Evolutionary conservation across 208 protist species (phyloP), one percentile per base, ranked within the genome.

Genomic region (Leishmania tarentolae): DNA sequence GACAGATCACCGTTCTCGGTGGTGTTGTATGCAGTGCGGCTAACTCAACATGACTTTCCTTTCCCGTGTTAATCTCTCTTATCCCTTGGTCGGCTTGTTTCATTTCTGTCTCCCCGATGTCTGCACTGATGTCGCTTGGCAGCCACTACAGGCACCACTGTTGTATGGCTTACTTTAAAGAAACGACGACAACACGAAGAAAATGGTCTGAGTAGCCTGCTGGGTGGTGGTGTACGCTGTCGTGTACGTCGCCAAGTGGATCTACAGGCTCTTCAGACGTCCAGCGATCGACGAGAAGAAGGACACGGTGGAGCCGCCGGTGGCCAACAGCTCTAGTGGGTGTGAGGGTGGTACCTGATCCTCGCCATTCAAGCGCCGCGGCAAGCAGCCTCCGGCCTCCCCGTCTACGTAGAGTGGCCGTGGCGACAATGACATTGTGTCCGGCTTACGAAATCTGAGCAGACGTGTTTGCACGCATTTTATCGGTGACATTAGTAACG

Each of bases 201-300:
- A 57, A 66, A 87, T 87, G 83, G 83, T 87, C 56, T 87, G 83
- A 87, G 83, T 87, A 61, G 79, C 53, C 68, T 93, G 90, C 72
- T 93, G 90, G 88, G 59, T 93, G 71, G 86, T 92, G 73, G 88
- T 92, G 57, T 90, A 93, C 75, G 77, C 86, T 21, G 80, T 92
- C 3, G 84, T 83, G 76, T 83, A 83, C 66, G 57, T 89, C 19
- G 78, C 80, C 52, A 88, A 84, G 75, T 87, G 76, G 78, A 71
- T 93, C 68, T 85, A 85, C 77, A 7, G 63, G 59, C 63, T 81
- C 42, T 70, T 85, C 37, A 74, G 40, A 15, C 57, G 77, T 47
- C 31, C 59, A 31, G 73, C 42, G 19, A 53, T 85, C 63, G 72
- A 77, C 46, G 61, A 82, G 52, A 78, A 70, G 63, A 85, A 72